Evolutionary conservation across 805 yeast species (phyloP), one percentile per base, ranked within the genome.

Genomic region (Cyberlindnera lachancei): DNA sequence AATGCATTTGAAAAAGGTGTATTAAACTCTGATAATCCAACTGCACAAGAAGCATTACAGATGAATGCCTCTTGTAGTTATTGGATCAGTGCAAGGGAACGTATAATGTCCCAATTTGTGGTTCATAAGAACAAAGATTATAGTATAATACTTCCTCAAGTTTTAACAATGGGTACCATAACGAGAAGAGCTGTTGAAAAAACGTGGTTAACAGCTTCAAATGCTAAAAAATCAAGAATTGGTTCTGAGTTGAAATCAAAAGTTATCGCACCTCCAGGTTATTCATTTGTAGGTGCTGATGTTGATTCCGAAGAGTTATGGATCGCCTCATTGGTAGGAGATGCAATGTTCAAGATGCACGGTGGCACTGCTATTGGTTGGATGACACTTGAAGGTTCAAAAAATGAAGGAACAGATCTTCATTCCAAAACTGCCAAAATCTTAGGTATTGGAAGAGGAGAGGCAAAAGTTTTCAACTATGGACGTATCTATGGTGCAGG

Each of bases 401-500:
- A 92, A 58, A 66, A 63, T 35, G 90, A 82, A 34, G 94, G 92
- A 5, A 94, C 99, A 0, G 99, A 92, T 59, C 60, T 94, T 38
- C 99, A 92, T 53, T 86, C 96, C 0, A 87, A 83, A 44, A 92
- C 97, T 0, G 96, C 98, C 0, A 68, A 69, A 9, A 87, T 94
- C 44, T 59, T 92, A 52, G 95, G 95, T 0, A 88, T 94, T 31
- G 74, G 83, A 17, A 68, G 99, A 55, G 77, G 80, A 47, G 94
- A 92, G 41, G 98, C 98, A 6, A 92, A 92, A 48, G 75, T 88
- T 7, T 94, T 92, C 67, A 92, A 92, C 53, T 92, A 92, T 59
- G 97, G 98, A 19, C 70, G 99, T 40, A 92, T 92, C 25, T 92
- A 92, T 58, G 99, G 99, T 15, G 98, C 99, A 0, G 99, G 99